A percentile compares a stretch with the other conserved stretches of the same genome.
phyloP scores from a whole-genome alignment of 2,329 filamentous ascomycete genomes.

The Herpotrichia juniperi region DNA sequence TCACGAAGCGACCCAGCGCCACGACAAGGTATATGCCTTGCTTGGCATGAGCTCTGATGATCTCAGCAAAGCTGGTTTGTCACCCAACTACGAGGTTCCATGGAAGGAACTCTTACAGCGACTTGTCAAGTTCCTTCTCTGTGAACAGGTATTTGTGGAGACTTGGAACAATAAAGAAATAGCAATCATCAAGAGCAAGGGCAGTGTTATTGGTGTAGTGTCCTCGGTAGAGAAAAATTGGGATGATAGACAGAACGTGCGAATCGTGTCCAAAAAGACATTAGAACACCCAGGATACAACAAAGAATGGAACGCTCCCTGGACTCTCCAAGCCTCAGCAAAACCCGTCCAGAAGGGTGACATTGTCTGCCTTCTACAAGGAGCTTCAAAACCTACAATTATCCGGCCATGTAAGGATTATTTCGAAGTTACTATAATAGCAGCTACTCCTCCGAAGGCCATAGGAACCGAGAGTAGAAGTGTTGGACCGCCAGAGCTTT shows the following conservation, averaged over 20 bases:
- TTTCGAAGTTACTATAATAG: too few relatives aligned
- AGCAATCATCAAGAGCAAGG: conserved; percentile 15
- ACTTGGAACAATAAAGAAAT: conserved; percentile 11
- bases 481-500: too few relatives aligned
- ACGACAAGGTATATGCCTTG: conserved; percentile 25
- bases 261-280: too few relatives aligned
- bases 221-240: conserved; percentile 2
- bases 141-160: conserved; percentile 16
- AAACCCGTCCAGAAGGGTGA: too few relatives aligned
- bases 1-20: conserved; percentile 16
- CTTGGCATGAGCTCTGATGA: conserved; percentile 24
- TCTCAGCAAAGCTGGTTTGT: conserved; percentile 5
- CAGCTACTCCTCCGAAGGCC: too few relatives aligned
- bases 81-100: conserved; percentile 18
- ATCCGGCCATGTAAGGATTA: too few relatives aligned
- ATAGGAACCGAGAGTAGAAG: too few relatives aligned
- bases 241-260: conserved; percentile 7
- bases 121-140: conserved; percentile 14
- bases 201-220: conserved; percentile 17
- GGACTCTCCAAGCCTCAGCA: too few relatives aligned
- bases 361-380: too few relatives aligned
- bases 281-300: too few relatives aligned
- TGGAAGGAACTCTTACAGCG: conserved; percentile 15
- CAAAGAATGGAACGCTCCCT: too few relatives aligned
- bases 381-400: too few relatives aligned